These are phyloP conservation scores for Cardamine resedifolia DNA, from an alignment of 345 rosid genomes.

Conservation along the genomic window DNA sequence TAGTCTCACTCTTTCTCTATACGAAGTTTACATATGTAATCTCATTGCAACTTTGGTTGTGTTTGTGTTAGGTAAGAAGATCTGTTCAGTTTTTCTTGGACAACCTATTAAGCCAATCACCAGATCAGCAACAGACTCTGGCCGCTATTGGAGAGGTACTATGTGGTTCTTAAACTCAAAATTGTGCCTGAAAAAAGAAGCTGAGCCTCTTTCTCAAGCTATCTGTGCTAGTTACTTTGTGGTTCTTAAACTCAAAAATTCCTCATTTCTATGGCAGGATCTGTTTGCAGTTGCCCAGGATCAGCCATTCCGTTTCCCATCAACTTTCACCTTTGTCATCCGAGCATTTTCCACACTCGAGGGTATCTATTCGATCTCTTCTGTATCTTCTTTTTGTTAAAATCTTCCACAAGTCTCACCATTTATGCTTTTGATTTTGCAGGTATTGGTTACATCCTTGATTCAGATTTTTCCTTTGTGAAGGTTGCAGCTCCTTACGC, in stretches of 20 bases:
- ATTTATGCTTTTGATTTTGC: slow-evolving; percentile 28
- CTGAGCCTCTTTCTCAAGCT: background rate
- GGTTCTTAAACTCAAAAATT: background rate
- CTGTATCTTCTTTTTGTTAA: background rate
- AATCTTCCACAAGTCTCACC: background rate
- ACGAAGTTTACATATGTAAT: slow-evolving; percentile 4
- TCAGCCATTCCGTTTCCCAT: slow-evolving; percentile 93
- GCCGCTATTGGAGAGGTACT: slow-evolving; percentile 91
- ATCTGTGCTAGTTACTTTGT: slow-evolving; percentile 2
- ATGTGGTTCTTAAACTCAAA: background rate
- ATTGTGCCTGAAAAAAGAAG: slow-evolving; percentile 4
- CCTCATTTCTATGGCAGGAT: slow-evolving; percentile 53
- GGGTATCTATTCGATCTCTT: slow-evolving; percentile 47
- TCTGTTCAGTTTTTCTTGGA: slow-evolving; percentile 92
- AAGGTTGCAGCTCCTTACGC: slow-evolving; percentile 95
- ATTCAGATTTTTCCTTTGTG: slow-evolving; percentile 80
- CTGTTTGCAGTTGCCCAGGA: slow-evolving; percentile 92
- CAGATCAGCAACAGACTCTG: slow-evolving; percentile 86
- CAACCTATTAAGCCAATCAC: slow-evolving; percentile 71
- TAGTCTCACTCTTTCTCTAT: slow-evolving; percentile 17
- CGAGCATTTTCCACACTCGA: slow-evolving; percentile 95
- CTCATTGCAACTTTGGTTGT: slow-evolving; percentile 1
- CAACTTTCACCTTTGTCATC: slow-evolving; percentile 82
- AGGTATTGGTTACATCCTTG: slow-evolving; percentile 87
- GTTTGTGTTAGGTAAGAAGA: slow-evolving; percentile 72